A percentile compares a stretch with the other conserved stretches of the same genome.
These are phyloP conservation scores for Hordeum pubiflorum DNA, from an alignment of 202 grass and related monocot species.

Conservation along the genomic window DNA sequence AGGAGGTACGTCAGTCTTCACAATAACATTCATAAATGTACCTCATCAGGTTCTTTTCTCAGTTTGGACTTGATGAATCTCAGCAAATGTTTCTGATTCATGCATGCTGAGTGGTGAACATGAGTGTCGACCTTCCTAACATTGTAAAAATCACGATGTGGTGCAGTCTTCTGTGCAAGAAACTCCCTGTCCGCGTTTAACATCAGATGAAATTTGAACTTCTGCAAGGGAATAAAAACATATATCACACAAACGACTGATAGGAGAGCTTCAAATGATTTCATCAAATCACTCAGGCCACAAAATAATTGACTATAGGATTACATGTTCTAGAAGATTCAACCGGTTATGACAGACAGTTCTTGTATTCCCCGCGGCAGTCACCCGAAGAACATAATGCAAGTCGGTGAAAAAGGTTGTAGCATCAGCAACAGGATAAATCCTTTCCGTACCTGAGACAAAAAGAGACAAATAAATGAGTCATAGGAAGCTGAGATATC, in stretches of 20 bases:
- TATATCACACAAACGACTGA: slow-evolving; percentile 4
- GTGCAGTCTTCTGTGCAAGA: slow-evolving; percentile 94
- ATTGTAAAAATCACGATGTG: slow-evolving; percentile 99
- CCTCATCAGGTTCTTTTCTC: slow-evolving; percentile 99
- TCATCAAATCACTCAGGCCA: neutral
- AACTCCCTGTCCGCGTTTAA: slow-evolving; percentile 90
- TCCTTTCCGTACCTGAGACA: slow-evolving; percentile 46
- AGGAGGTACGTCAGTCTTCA: neutral
- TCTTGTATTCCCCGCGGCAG: slow-evolving; percentile 85
- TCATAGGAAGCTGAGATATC: neutral
- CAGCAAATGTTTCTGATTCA: slow-evolving; percentile 95
- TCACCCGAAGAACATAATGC: slow-evolving; percentile 84
- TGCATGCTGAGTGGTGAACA: slow-evolving; percentile 98
- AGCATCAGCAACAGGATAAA: slow-evolving; percentile 87
- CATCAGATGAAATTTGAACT: slow-evolving; percentile 91
- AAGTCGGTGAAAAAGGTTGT: slow-evolving; percentile 98
- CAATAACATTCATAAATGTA: slow-evolving; percentile 19
- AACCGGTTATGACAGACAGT: slow-evolving; percentile 92
- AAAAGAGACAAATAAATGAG: slow-evolving; percentile 13
- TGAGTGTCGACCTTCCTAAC: slow-evolving; percentile 98
- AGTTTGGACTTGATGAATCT: slow-evolving; percentile 94
- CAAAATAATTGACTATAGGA: slow-evolving; percentile 22
- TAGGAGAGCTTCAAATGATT: slow-evolving; percentile 12
- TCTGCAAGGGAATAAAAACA: slow-evolving; percentile 45
- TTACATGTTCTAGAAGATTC: slow-evolving; percentile 95